Evolutionary conservation across 306 rosid genomes (phyloP).

Genomic region (Pachyrhizus erosus): DNA sequence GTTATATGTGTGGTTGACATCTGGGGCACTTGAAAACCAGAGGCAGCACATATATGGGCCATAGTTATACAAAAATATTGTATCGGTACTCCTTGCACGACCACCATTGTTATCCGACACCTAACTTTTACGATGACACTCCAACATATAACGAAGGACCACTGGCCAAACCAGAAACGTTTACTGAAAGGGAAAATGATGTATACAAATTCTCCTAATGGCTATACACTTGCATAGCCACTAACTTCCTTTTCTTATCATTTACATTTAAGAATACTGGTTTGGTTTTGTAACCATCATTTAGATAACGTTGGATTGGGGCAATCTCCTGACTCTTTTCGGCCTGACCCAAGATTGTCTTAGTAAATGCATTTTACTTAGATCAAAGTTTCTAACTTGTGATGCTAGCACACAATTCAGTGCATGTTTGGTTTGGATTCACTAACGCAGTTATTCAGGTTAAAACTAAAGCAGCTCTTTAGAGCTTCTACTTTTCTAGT

Average conservation of each 20-base stretch:
- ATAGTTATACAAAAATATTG: neutral
- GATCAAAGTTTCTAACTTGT: neutral
- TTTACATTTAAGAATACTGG: neutral
- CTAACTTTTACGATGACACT: neutral
- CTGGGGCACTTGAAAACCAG: conserved; percentile 33
- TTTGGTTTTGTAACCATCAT: conserved; percentile 3
- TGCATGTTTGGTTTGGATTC: too few species aligned
- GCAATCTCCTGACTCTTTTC: neutral
- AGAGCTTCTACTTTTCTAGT: too few species aligned
- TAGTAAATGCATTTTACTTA: conserved; percentile 1
- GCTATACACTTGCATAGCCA: neutral
- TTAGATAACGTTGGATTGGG: neutral
- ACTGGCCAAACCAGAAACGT: conserved; percentile 26
- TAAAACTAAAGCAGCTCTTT: neutral
- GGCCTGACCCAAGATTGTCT: neutral
- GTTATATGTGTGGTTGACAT: conserved; percentile 2
- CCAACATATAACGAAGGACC: conserved; percentile 47
- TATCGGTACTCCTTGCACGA: neutral
- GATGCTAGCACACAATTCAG: neutral
- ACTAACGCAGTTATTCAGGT: neutral
- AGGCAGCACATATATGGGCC: conserved; percentile 14
- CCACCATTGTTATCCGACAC: neutral
- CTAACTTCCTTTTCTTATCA: conserved; percentile 35
- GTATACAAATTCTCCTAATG: neutral
- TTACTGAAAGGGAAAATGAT: neutral